Evolutionary conservation across 2,329 filamentous ascomycete genomes (phyloP).

Genomic region (Fusarium secorum): DNA sequence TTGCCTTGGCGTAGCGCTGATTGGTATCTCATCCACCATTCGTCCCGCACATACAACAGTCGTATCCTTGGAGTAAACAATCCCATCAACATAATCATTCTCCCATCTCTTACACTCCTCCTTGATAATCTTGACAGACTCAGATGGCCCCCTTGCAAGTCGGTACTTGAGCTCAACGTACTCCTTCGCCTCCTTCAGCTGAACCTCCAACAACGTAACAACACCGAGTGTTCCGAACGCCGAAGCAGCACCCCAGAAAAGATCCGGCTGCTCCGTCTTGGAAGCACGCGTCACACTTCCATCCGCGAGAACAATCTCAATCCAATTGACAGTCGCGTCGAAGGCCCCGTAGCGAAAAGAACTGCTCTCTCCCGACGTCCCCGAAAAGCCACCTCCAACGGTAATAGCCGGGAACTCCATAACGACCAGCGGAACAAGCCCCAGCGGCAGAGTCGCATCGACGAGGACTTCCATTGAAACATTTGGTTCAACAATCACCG

Average conservation of each 20-base stretch:
- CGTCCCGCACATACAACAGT: slow-evolving; percentile 69
- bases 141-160: slow-evolving; percentile 51
- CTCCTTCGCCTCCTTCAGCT: slow-evolving; percentile 61
- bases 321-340: slow-evolving; percentile 65
- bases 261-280: slow-evolving; percentile 60
- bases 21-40: slow-evolving; percentile 58
- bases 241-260: slow-evolving; percentile 71
- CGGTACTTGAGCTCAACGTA: slow-evolving; percentile 68
- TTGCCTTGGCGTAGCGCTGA: slow-evolving; percentile 45
- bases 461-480: slow-evolving; percentile 73
- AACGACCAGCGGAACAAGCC: slow-evolving; percentile 70
- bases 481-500: slow-evolving; percentile 73
- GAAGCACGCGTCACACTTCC: slow-evolving; percentile 66
- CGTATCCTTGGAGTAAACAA: slow-evolving; percentile 64
- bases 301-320: slow-evolving; percentile 71
- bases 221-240: slow-evolving; percentile 74
- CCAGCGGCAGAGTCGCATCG: slow-evolving; percentile 61
- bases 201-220: slow-evolving; percentile 68
- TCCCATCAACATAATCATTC: slow-evolving; percentile 74
- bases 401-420: slow-evolving; percentile 80
- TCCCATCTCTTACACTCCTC: slow-evolving; percentile 49
- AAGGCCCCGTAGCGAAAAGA: slow-evolving; percentile 74
- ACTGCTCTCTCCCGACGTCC: slow-evolving; percentile 73
- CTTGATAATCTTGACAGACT: slow-evolving; percentile 54
- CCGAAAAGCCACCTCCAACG: slow-evolving; percentile 70